Conservation (phyloP, 1,139 yeast genomes). For the Yamadazyma songkhlaensis region DNA sequence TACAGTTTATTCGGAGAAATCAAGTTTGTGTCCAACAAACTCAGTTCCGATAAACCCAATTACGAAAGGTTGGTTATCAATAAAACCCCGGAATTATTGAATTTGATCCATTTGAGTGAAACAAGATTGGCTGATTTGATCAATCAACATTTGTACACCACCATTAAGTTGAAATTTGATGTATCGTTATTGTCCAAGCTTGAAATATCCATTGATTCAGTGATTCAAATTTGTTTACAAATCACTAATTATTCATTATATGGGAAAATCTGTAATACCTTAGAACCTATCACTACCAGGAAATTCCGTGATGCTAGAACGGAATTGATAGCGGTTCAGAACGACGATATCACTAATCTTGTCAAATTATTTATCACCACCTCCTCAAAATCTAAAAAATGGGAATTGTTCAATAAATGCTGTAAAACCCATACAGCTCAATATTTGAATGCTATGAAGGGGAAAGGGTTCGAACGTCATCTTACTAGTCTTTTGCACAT, state of each 20-base stretch:
- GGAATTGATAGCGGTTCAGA: conserved; percentile 64
- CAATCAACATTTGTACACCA: conserved; percentile 63
- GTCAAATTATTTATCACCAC: conserved; percentile 62
- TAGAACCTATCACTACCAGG: conserved; percentile 75
- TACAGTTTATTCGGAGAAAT: conserved; percentile 58
- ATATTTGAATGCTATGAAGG: conserved; percentile 53
- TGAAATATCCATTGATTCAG: conserved; percentile 60
- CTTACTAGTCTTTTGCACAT: conserved; percentile 58
- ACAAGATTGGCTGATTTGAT: conserved; percentile 74
- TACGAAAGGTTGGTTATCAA: conserved; percentile 45
- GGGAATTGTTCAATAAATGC: conserved; percentile 51
- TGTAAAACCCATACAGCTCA: conserved; percentile 50
- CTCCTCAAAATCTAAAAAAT: conserved; percentile 44
- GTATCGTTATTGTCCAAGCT: conserved; percentile 48
- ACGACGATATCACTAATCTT: conserved; percentile 47
- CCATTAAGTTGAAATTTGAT: conserved; percentile 39
- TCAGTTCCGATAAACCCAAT: conserved; percentile 40
- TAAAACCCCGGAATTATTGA: conserved; percentile 43
- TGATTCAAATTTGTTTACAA: conserved; percentile 66
- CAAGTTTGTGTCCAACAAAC: conserved; percentile 32
- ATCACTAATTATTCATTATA: conserved; percentile 71
- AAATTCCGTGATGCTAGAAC: conserved; percentile 66
- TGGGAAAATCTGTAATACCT: conserved; percentile 63
- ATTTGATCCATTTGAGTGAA: conserved; percentile 65
- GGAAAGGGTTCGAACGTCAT: conserved; percentile 72